These are phyloP conservation scores for Cercospora canescens DNA, from an alignment of 2,329 filamentous ascomycete species.

Conservation along the genomic window DNA sequence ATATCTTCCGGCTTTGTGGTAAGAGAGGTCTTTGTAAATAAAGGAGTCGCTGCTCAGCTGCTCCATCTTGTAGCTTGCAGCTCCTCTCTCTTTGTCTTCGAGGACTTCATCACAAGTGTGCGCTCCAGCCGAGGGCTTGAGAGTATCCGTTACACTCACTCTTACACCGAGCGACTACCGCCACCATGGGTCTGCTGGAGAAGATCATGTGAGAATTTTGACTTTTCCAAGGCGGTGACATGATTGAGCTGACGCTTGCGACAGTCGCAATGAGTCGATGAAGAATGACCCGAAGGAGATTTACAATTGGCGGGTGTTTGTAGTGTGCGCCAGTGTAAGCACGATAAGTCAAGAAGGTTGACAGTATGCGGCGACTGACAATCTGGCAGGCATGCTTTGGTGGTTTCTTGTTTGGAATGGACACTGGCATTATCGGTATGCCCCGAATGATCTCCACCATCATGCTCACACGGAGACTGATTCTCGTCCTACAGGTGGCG, in stretches of 20 bases:
- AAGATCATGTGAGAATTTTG: constrained; percentile 2
- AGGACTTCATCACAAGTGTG: not conserved
- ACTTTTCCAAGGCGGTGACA: not conserved
- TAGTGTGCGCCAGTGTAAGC: constrained; percentile 58
- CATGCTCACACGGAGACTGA: not conserved
- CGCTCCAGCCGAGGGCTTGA: not conserved
- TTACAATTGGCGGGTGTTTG: constrained; percentile 68
- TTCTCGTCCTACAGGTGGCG: constrained; percentile 46
- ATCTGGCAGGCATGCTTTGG: constrained; percentile 58
- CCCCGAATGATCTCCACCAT: not conserved
- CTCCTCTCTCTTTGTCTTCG: not conserved
- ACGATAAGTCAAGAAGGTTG: constrained; percentile 46
- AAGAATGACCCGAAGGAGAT: constrained; percentile 65
- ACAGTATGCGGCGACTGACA: not conserved
- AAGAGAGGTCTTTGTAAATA: constrained; percentile 4
- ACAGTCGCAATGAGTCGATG: constrained; percentile 67
- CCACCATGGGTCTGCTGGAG: constrained; percentile 14
- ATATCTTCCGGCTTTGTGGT: constrained; percentile 13
- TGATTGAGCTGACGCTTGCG: not conserved
- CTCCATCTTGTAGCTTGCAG: not conserved
- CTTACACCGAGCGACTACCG: not conserved
- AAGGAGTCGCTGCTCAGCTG: constrained; percentile 7
- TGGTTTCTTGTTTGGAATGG: constrained; percentile 67
- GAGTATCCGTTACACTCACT: not conserved
- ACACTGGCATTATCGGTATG: constrained; percentile 62